Percentiles rank a stretch among this genome's conserved stretches.
Evolutionary conservation across 768 basidiomycete species (phyloP).

Genomic region (Lentinula edodes): DNA sequence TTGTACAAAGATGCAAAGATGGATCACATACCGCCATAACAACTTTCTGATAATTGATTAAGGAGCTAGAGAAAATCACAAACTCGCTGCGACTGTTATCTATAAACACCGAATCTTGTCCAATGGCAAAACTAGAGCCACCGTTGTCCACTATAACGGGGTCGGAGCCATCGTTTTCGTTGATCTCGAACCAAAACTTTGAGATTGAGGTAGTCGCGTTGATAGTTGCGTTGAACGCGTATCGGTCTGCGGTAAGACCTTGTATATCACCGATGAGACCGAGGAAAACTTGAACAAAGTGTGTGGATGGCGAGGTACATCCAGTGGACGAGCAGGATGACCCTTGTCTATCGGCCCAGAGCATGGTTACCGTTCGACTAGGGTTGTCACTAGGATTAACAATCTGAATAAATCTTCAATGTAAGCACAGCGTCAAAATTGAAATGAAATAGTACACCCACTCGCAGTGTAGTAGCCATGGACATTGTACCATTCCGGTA

Average conservation of each 20-base stretch:
- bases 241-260: constrained; percentile 31
- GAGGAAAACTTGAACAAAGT: background rate
- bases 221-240: constrained; percentile 37
- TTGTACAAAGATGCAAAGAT: background rate
- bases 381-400: background rate
- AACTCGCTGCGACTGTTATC: constrained; percentile 10
- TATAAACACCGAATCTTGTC: constrained; percentile 39
- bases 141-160: constrained; percentile 33
- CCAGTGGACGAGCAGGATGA: background rate
- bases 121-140: constrained; percentile 34
- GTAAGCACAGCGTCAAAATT: too few species aligned
- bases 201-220: constrained; percentile 33
- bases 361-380: background rate
- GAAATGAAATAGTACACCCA: constrained; percentile 14
- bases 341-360: background rate
- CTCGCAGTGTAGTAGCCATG: constrained; percentile 36
- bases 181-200: constrained; percentile 45
- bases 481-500: constrained; percentile 29
- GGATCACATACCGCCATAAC: constrained; percentile 1
- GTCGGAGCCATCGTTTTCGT: constrained; percentile 36
- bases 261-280: background rate
- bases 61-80: background rate
- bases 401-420: background rate
- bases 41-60: background rate
- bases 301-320: background rate